Conservation (phyloP, 2,329 filamentous ascomycete genomes). For the Colletotrichum shisoi region DNA sequence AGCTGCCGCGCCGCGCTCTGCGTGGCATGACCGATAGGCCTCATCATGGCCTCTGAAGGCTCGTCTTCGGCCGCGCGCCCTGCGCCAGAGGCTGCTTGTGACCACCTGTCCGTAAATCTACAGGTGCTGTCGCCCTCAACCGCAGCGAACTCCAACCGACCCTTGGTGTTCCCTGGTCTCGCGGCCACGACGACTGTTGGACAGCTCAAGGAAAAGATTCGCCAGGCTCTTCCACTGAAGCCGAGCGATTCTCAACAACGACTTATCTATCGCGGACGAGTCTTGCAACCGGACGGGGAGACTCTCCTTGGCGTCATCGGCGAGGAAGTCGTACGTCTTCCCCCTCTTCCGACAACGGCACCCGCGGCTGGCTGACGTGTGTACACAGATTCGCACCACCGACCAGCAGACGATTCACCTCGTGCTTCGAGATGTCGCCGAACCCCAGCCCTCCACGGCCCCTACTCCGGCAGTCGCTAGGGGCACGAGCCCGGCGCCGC, state of each 20-base stretch:
- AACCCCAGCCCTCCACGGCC: constrained; percentile 43
- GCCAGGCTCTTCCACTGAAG: constrained; percentile 58
- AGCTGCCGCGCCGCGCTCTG: constrained; percentile 34
- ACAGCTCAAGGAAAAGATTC: constrained; percentile 66
- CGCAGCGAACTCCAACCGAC: constrained; percentile 58
- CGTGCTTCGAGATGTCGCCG: constrained; percentile 55
- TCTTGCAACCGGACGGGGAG: constrained; percentile 62
- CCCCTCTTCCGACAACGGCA: constrained; percentile 18
- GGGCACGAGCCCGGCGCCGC: constrained; percentile 42
- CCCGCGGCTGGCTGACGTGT: constrained; percentile 35
- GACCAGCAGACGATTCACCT: constrained; percentile 63
- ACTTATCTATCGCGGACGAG: constrained; percentile 67
- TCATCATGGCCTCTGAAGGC: constrained; percentile 53
- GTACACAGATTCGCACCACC: constrained; percentile 32
- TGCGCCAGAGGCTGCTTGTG: constrained; percentile 42
- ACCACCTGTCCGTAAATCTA: constrained; percentile 59
- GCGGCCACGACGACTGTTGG: constrained; percentile 62
- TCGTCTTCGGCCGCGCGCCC: constrained; percentile 44
- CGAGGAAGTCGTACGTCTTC: constrained; percentile 58
- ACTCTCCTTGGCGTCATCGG: constrained; percentile 67
- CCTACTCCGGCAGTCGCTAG: constrained; percentile 42
- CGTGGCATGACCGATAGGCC: constrained; percentile 37
- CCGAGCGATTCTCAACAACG: constrained; percentile 65
- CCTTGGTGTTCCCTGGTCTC: constrained; percentile 59
- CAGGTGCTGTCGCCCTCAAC: constrained; percentile 66